Evolutionary conservation across 257 asterid species (phyloP).

Genomic region (Solanum chiquidenum): DNA sequence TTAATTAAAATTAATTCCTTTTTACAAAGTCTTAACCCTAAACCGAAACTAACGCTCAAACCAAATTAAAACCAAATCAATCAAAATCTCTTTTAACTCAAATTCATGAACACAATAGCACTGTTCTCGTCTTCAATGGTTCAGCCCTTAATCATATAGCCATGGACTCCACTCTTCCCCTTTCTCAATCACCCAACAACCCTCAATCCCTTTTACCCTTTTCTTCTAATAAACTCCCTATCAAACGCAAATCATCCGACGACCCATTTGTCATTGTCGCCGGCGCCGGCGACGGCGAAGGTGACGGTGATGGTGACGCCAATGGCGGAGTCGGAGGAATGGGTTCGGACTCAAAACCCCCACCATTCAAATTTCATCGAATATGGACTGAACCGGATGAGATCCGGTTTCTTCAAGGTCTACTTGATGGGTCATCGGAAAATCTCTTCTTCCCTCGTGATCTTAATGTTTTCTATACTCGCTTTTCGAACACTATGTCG

Average conservation of each 20-base stretch:
- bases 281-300: neutral
- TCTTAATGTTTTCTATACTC: constrained; percentile 48
- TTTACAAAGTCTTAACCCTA: constrained; percentile 9
- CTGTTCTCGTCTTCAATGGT: neutral
- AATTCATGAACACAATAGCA: neutral
- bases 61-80: constrained; percentile 1
- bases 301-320: neutral
- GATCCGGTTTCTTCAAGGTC: constrained; percentile 67
- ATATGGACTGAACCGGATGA: constrained; percentile 92
- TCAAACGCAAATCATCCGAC: constrained; percentile 64
- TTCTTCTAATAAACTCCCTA: constrained; percentile 53
- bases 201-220: constrained; percentile 3
- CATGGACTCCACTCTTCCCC: constrained; percentile 48
- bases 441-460: constrained; percentile 60
- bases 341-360: constrained; percentile 12
- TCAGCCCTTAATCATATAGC: neutral
- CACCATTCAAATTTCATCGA: constrained; percentile 72
- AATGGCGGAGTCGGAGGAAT: neutral
- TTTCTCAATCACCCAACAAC: constrained; percentile 7
- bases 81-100: neutral
- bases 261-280: neutral
- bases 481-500: constrained; percentile 62
- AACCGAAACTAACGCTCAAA: constrained; percentile 17
- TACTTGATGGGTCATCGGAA: constrained; percentile 31
- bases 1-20: neutral